These are phyloP conservation scores for Monilinia fructicola DNA, from an alignment of 2,329 filamentous ascomycete species.

Conservation along the genomic window DNA sequence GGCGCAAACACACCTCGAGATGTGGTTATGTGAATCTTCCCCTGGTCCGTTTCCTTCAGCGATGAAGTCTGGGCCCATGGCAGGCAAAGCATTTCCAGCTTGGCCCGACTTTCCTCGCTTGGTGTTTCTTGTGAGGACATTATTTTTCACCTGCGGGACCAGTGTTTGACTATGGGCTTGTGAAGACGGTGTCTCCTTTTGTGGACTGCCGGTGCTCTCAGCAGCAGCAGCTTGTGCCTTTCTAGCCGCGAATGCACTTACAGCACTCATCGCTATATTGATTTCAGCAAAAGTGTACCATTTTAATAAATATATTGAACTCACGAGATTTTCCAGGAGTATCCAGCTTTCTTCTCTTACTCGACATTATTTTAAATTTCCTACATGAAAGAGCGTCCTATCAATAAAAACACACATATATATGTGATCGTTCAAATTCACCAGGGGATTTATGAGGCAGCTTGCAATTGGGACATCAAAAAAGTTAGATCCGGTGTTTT, in stretches of 20 bases:
- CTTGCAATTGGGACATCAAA: slow-evolving; percentile 18
- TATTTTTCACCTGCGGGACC: background rate
- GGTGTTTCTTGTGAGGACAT: background rate
- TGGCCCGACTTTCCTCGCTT: background rate
- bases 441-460: slow-evolving; percentile 1
- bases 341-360: slow-evolving; percentile 48
- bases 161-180: background rate
- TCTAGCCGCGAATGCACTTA: slow-evolving; percentile 39
- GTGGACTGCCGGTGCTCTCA: slow-evolving; percentile 2
- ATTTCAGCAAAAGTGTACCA: slow-evolving; percentile 20
- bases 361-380: slow-evolving; percentile 11
- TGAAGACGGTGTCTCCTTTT: background rate
- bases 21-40: background rate
- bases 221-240: slow-evolving; percentile 29
- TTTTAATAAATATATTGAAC: slow-evolving; percentile 27
- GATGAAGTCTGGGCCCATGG: slow-evolving; percentile 6
- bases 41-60: background rate
- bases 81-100: background rate
- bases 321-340: slow-evolving; percentile 42
- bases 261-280: slow-evolving; percentile 31
- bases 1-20: slow-evolving; percentile 13
- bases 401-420: background rate
- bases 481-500: slow-evolving; percentile 27
- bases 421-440: background rate
- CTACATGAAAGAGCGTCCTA: background rate